These are phyloP conservation scores for Auricularia cornea DNA, from an alignment of 768 basidiomycete species.

Conservation along the genomic window DNA sequence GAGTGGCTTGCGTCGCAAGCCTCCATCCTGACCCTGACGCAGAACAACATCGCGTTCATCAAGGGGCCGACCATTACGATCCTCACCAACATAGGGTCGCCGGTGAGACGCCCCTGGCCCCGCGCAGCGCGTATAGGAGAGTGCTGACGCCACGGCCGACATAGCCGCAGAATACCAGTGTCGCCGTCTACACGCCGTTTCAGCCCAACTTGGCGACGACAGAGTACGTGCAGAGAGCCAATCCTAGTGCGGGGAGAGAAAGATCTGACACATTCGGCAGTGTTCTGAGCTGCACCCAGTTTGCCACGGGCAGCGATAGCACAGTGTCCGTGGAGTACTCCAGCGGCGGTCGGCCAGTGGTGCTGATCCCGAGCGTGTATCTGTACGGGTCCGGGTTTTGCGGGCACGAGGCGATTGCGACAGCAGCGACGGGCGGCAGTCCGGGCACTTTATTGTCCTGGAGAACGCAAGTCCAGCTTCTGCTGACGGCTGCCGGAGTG, in stretches of 20 bases:
- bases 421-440: not conserved
- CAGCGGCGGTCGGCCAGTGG: constrained; percentile 49
- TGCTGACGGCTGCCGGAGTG: not conserved
- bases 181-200: constrained; percentile 53
- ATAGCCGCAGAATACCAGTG: constrained; percentile 49
- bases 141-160: constrained; percentile 2
- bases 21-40: constrained; percentile 42
- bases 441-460: not conserved
- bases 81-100: constrained; percentile 66
- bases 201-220: constrained; percentile 38
- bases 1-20: constrained; percentile 45
- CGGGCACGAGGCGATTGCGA: constrained; percentile 32
- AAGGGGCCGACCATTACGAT: constrained; percentile 57
- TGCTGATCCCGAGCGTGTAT: constrained; percentile 34
- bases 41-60: constrained; percentile 50
- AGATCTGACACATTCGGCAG: constrained; percentile 24
- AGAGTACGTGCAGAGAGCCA: constrained; percentile 36
- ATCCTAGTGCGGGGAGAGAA: not conserved
- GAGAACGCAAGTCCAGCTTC: not conserved
- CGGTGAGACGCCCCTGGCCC: constrained; percentile 34
- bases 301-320: constrained; percentile 58
- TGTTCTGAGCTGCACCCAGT: constrained; percentile 57
- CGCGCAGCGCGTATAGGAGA: not conserved
- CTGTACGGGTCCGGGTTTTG: constrained; percentile 33
- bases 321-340: constrained; percentile 55